Conservation (phyloP, 2,329 filamentous ascomycete genomes). For the Aphanocladium album region DNA sequence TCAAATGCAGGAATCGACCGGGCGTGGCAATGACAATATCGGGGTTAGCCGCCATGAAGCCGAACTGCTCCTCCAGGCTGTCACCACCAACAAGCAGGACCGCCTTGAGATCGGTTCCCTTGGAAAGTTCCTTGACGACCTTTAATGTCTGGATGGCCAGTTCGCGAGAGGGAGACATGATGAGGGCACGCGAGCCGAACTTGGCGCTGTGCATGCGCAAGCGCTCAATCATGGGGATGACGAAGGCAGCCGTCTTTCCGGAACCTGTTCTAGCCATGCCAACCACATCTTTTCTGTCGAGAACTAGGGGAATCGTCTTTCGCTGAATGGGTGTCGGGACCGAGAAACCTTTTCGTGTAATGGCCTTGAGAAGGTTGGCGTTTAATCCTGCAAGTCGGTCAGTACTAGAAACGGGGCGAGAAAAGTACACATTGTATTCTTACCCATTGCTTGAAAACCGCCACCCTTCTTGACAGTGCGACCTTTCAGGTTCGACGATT, state of each 20-base stretch:
- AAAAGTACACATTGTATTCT: neutral
- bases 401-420: neutral
- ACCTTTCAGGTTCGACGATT: slow-evolving; percentile 74
- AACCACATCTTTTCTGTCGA: slow-evolving; percentile 91
- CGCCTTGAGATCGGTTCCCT: slow-evolving; percentile 86
- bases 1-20: slow-evolving; percentile 90
- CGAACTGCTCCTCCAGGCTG: slow-evolving; percentile 91
- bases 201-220: slow-evolving; percentile 82
- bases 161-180: slow-evolving; percentile 90
- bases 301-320: slow-evolving; percentile 87
- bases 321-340: slow-evolving; percentile 96
- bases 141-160: slow-evolving; percentile 91
- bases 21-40: slow-evolving; percentile 97
- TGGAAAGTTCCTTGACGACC: slow-evolving; percentile 90
- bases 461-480: slow-evolving; percentile 90
- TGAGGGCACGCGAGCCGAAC: slow-evolving; percentile 79
- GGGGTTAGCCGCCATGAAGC: slow-evolving; percentile 86
- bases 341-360: slow-evolving; percentile 88
- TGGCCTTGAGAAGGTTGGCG: slow-evolving; percentile 79
- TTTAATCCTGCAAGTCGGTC: slow-evolving; percentile 56
- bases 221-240: slow-evolving; percentile 96
- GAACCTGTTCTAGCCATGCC: slow-evolving; percentile 99
- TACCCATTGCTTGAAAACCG: slow-evolving; percentile 92
- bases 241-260: slow-evolving; percentile 96
- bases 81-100: slow-evolving; percentile 91